Evolutionary conservation across 1,284 basidiomycete species (phyloP).

Genomic region (Puccinia hordei): DNA sequence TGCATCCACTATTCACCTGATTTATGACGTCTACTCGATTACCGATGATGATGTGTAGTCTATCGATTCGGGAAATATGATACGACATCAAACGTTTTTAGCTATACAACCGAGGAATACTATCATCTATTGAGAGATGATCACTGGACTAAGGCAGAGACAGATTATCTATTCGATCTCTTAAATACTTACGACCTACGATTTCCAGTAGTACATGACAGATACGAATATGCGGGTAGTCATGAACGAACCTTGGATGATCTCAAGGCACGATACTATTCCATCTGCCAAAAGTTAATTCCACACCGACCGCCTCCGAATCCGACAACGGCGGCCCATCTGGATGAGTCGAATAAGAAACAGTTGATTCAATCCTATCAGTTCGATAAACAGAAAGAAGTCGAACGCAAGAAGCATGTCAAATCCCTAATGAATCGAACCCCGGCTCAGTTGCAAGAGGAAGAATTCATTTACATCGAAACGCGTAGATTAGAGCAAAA

Average conservation of each 20-base stretch:
- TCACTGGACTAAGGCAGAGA: constrained; percentile 92
- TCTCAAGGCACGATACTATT: constrained; percentile 90
- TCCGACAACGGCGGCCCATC: constrained; percentile 62
- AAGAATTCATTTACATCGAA: constrained; percentile 93
- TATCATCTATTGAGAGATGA: constrained; percentile 73
- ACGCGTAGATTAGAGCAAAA: constrained; percentile 91
- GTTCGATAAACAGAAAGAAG: constrained; percentile 66
- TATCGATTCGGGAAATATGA: constrained; percentile 74
- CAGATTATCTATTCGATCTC: constrained; percentile 84
- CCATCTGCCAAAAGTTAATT: constrained; percentile 84
- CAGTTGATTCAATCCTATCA: constrained; percentile 41
- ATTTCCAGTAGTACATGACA: constrained; percentile 86
- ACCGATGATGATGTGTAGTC: constrained; percentile 11
- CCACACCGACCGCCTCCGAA: constrained; percentile 73
- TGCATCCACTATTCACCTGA: too few relatives aligned
- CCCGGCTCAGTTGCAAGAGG: constrained; percentile 85
- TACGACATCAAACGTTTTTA: constrained; percentile 69
- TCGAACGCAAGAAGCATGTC: constrained; percentile 84
- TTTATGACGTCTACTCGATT: too few relatives aligned
- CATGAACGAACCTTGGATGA: constrained; percentile 66
- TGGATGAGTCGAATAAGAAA: constrained; percentile 31
- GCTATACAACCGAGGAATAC: constrained; percentile 91
- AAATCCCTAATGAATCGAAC: constrained; percentile 81
- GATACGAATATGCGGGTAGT: constrained; percentile 70
- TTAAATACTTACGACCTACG: constrained; percentile 81